These are phyloP conservation scores for Alternaria incomplexa DNA, from an alignment of 2,329 filamentous ascomycete species.

Conservation along the genomic window DNA sequence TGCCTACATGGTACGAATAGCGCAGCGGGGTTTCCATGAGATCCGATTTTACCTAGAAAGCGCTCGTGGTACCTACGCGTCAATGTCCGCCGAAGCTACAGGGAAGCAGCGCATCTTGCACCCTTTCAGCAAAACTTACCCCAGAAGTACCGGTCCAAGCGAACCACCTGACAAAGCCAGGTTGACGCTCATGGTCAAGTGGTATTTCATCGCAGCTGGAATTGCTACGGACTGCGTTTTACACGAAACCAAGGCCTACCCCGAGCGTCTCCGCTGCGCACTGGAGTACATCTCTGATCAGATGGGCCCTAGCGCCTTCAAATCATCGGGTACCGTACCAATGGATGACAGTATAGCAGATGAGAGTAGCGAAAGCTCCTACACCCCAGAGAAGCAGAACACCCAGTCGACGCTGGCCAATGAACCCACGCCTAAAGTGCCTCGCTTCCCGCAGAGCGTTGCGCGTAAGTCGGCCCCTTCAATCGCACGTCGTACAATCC, in stretches of 20 bases:
- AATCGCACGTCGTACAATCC: neutral
- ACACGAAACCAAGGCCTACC: conserved; percentile 15
- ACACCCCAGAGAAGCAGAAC: neutral
- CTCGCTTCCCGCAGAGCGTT: neutral
- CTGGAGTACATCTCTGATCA: conserved; percentile 9
- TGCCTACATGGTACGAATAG: conserved; percentile 10
- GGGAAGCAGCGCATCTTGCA: conserved; percentile 13
- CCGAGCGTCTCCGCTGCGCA: conserved; percentile 7
- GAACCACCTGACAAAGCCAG: conserved; percentile 4
- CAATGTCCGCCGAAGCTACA: neutral
- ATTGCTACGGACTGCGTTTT: conserved; percentile 16
- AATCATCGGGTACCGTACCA: neutral
- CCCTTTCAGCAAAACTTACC: conserved; percentile 18
- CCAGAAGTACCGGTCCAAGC: neutral
- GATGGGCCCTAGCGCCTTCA: conserved; percentile 13
- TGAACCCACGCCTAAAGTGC: neutral
- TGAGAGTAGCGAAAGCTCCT: neutral
- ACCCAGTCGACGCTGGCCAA: neutral
- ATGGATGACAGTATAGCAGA: neutral
- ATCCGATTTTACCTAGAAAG: conserved; percentile 10
- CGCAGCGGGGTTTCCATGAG: conserved; percentile 5
- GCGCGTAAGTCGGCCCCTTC: conserved; percentile 1
- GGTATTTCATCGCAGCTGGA: conserved; percentile 18
- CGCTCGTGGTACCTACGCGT: neutral
- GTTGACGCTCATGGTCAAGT: conserved; percentile 12